Evolutionary conservation across 2,329 filamentous ascomycete species (phyloP), one percentile per base, ranked within the genome.

Genomic region (Penicillium decumbens): DNA sequence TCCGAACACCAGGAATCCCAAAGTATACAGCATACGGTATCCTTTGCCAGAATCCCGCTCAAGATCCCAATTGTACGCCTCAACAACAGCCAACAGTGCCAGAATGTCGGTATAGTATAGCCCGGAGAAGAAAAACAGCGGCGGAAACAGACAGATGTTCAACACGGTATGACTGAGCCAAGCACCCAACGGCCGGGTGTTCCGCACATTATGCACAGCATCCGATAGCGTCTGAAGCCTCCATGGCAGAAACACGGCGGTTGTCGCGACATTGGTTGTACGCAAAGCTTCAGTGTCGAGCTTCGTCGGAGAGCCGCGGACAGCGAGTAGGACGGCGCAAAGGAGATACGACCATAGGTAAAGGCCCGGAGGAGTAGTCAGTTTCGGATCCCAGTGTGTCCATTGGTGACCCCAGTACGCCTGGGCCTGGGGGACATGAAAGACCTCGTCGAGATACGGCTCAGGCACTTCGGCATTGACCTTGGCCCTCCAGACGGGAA

Each of bases 31-130:
- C 10, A 64, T 48, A 8, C 55, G 28, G 49, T 58, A 53, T 15
- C 54, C 55, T 32, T 43, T 52, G 32, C 54, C 50, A 37, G 53
- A 51, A 23, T 58, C 60, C 41, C 67, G 70, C 44, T 72, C 64
- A 25, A 78, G 59, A 42, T 75, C 73, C 58, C 70, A 71, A 37
- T 79, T 73, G 63, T 91, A 93, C 1, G 83, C 81, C 2, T 82
- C 66, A 7, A 96, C 72, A 0, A 96, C 88, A 1, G 83, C 78
- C 6, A 88, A 75, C 0, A 90, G 88, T 0, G 92, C 95, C 43
- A 88, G 77, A 2, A 96, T 80, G 68, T 98, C 93, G 0, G 93
- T 98, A 68, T 98, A 98, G 69, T 95, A 98, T 6, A 98, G 75
- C 0, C 83, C 90, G 0, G 89, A 93, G 70, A 98, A 98, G 78